phyloP scores from a whole-genome alignment of 768 basidiomycete species.

The Basidioascus undulatus region DNA sequence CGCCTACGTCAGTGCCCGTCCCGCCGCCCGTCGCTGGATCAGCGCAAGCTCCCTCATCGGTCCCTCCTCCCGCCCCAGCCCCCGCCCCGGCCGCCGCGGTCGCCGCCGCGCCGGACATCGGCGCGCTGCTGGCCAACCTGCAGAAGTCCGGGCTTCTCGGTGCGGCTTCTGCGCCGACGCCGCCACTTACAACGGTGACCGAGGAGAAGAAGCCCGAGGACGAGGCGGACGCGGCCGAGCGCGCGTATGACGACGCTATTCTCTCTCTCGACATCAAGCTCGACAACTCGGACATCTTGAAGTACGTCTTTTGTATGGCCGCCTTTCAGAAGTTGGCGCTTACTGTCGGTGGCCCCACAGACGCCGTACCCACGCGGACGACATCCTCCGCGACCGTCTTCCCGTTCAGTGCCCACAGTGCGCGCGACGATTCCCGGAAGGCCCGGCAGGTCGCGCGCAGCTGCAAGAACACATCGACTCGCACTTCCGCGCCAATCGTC shows the following conservation, averaged over 20 bases:
- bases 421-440: conserved; percentile 61
- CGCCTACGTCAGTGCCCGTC: too few relatives aligned
- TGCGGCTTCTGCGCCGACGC: conserved; percentile 24
- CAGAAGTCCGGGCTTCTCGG: conserved; percentile 48
- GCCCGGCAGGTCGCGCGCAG: conserved; percentile 38
- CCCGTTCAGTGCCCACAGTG: conserved; percentile 81
- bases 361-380: conserved; percentile 33
- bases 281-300: conserved; percentile 41
- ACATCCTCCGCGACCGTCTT: conserved; percentile 49
- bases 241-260: conserved; percentile 35
- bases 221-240: conserved; percentile 23
- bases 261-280: conserved; percentile 37
- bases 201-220: conserved; percentile 16
- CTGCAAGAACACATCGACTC: conserved; percentile 81
- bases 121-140: conserved; percentile 26
- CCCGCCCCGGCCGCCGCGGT: conserved; percentile 14
- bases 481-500: conserved; percentile 85
- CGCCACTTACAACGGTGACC: too few relatives aligned
- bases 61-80: conserved; percentile 2
- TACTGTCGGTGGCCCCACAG: conserved; percentile 22
- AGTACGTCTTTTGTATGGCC: conserved; percentile 24
- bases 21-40: too few relatives aligned
- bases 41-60: conserved; percentile 4
- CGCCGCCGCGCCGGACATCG: conserved; percentile 14
- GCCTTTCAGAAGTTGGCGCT: too few relatives aligned